These are phyloP conservation scores for Kwoniella shivajii DNA, from an alignment of 1,284 basidiomycete species.

Conservation along the genomic window DNA sequence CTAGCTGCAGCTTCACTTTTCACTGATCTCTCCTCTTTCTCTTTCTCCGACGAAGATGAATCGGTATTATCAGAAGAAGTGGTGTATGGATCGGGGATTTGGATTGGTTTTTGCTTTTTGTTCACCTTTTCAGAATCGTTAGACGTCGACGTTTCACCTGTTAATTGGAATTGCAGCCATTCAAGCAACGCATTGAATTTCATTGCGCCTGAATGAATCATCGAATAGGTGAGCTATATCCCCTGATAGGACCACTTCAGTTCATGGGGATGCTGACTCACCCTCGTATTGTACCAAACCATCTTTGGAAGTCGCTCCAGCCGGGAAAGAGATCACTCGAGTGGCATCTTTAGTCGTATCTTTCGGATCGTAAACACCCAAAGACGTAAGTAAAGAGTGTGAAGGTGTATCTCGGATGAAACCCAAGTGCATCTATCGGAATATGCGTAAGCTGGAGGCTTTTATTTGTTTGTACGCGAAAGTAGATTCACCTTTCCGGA, in stretches of 20 bases:
- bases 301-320: slow-evolving; percentile 21
- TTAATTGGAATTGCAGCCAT: slow-evolving; percentile 39
- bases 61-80: background rate
- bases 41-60: slow-evolving; percentile 11
- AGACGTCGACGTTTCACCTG: slow-evolving; percentile 17
- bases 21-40: slow-evolving; percentile 11
- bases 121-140: slow-evolving; percentile 8
- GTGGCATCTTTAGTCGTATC: slow-evolving; percentile 39
- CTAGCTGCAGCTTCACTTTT: slow-evolving; percentile 13
- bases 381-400: slow-evolving; percentile 55
- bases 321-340: slow-evolving; percentile 42
- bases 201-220: slow-evolving; percentile 34
- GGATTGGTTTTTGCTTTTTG: slow-evolving; percentile 14
- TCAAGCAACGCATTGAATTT: slow-evolving; percentile 53
- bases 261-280: slow-evolving; percentile 15
- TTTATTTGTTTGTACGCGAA: background rate
- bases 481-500: slow-evolving; percentile 56
- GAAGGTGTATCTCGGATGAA: slow-evolving; percentile 65
- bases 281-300: slow-evolving; percentile 44
- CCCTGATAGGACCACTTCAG: background rate
- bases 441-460: background rate
- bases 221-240: background rate
- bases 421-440: slow-evolving; percentile 62
- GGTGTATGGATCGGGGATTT: slow-evolving; percentile 3
- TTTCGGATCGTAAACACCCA: slow-evolving; percentile 32